Evolutionary conservation across 1,139 yeast species (phyloP).

Genomic region (Hemisphaericaspora subhashii): DNA sequence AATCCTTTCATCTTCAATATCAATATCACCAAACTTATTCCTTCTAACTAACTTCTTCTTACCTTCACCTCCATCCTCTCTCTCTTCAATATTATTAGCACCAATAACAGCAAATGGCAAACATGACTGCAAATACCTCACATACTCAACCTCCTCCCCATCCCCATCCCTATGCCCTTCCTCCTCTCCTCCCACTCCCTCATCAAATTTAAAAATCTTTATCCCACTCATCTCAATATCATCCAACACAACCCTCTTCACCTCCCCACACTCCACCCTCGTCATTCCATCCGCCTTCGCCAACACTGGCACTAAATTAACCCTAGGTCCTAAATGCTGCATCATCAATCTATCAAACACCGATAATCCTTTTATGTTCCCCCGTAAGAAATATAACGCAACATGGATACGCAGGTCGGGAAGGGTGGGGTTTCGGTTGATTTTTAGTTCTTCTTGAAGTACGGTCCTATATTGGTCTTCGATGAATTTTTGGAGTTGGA

Average conservation of each 20-base stretch:
- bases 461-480: slow-evolving; percentile 56
- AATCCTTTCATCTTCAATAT: slow-evolving; percentile 46
- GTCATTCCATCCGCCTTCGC: slow-evolving; percentile 63
- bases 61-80: slow-evolving; percentile 1
- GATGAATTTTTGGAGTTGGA: slow-evolving; percentile 44
- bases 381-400: slow-evolving; percentile 58
- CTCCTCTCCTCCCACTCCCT: slow-evolving; percentile 2
- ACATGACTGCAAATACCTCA: slow-evolving; percentile 15
- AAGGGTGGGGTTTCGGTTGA: slow-evolving; percentile 53
- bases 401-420: slow-evolving; percentile 65
- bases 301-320: slow-evolving; percentile 67
- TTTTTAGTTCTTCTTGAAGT: slow-evolving; percentile 59
- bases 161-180: slow-evolving; percentile 8
- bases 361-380: slow-evolving; percentile 52
- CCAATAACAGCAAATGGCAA: slow-evolving; percentile 26
- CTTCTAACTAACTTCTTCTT: slow-evolving; percentile 12
- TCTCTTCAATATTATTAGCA: slow-evolving; percentile 11
- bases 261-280: slow-evolving; percentile 40
- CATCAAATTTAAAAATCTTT: slow-evolving; percentile 49
- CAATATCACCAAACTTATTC: slow-evolving; percentile 20
- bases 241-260: slow-evolving; percentile 43
- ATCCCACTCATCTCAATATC: slow-evolving; percentile 47
- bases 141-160: slow-evolving; percentile 9
- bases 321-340: slow-evolving; percentile 48
- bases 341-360: slow-evolving; percentile 48